phyloP scores from a whole-genome alignment of 1,284 basidiomycete species.

The Trametes sp. region DNA sequence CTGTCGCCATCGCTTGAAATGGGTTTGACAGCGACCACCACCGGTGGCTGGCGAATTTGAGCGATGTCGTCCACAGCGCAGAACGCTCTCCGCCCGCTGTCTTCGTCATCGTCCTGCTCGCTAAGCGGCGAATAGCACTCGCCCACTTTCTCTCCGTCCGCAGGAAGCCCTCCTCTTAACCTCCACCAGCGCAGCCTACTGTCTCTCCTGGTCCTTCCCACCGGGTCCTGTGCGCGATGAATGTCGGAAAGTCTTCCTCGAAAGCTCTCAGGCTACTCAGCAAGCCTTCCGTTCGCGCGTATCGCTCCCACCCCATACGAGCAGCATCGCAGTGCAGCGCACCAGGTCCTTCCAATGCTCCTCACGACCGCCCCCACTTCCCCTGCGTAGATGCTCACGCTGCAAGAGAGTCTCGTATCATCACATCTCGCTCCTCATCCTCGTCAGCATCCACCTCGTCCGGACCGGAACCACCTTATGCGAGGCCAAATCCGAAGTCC shows the following conservation, averaged over 20 bases:
- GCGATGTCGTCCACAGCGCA: constrained; percentile 9
- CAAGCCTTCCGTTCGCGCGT: constrained; percentile 17
- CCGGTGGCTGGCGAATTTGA: constrained; percentile 12
- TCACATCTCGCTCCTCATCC: constrained; percentile 35
- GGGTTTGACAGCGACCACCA: constrained; percentile 12
- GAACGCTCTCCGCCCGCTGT: background rate
- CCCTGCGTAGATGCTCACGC: constrained; percentile 83
- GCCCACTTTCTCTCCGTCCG: background rate
- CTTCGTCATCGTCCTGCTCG: constrained; percentile 21
- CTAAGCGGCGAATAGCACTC: constrained; percentile 8
- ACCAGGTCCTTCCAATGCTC: constrained; percentile 29
- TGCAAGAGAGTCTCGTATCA: constrained; percentile 63
- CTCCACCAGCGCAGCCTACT: background rate
- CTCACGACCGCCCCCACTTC: constrained; percentile 55
- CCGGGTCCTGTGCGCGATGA: constrained; percentile 25
- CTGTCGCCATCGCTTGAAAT: constrained; percentile 37
- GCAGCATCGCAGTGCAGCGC: constrained; percentile 39
- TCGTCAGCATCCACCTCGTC: constrained; percentile 43
- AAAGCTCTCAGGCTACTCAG: constrained; percentile 31
- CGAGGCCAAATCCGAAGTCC: constrained; percentile 72
- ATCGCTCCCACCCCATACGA: constrained; percentile 31
- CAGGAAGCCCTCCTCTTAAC: background rate
- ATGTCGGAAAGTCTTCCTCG: constrained; percentile 25
- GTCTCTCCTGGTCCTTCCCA: background rate
- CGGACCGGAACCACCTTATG: constrained; percentile 82